Conservation (phyloP, 768 basidiomycete genomes). For the Ephemerocybe angulata region DNA sequence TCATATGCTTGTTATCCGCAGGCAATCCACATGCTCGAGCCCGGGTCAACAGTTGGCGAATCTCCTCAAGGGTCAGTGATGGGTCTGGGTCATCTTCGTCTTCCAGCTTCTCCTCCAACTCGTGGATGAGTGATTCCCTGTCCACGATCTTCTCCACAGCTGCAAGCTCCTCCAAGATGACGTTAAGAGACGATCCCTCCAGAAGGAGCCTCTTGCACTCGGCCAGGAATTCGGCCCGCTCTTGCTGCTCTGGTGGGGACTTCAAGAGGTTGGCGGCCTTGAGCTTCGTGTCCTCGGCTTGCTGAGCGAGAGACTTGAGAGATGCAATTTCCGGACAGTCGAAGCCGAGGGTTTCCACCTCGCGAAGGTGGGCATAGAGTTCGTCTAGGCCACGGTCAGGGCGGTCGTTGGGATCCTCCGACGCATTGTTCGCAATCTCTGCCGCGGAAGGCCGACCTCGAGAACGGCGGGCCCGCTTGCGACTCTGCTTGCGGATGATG, state of each 20-base stretch:
- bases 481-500: conserved; percentile 73
- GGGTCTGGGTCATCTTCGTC: conserved; percentile 41
- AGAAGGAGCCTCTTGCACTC: conserved; percentile 71
- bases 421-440: conserved; percentile 26
- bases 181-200: conserved; percentile 72
- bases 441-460: conserved; percentile 49
- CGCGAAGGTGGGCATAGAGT: conserved; percentile 61
- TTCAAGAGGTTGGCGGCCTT: conserved; percentile 54
- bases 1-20: conserved; percentile 60
- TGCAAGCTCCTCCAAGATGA: conserved; percentile 75
- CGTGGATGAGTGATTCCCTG: conserved; percentile 70
- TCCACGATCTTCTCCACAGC: conserved; percentile 80
- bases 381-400: conserved; percentile 71
- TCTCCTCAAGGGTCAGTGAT: conserved; percentile 68
- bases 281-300: conserved; percentile 60
- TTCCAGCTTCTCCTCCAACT: conserved; percentile 71
- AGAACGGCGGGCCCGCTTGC: conserved; percentile 69
- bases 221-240: conserved; percentile 54
- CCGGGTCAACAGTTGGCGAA: conserved; percentile 66
- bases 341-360: conserved; percentile 80
- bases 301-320: conserved; percentile 51
- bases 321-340: conserved; percentile 71
- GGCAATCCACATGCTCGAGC: conserved; percentile 67
- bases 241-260: conserved; percentile 36
- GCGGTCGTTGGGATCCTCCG: conserved; percentile 60